Evolutionary conservation across 352 stramenopile genomes (phyloP), one percentile per base, ranked within the genome.

Genomic region (Pilasporangium apinafurcum): DNA sequence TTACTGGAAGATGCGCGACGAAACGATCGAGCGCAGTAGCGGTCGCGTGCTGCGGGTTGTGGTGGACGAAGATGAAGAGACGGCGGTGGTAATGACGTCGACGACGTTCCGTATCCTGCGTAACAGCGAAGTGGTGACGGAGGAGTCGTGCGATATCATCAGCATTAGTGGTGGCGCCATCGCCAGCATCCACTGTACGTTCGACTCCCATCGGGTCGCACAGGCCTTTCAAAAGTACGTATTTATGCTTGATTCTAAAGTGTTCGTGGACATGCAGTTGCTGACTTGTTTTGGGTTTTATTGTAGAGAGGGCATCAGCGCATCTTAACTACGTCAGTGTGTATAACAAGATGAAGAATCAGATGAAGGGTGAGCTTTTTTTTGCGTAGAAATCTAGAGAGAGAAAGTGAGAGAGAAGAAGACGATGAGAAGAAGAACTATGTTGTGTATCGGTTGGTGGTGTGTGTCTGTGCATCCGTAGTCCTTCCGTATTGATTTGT

Each of bases 1-100:
- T 51, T 93, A 90, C 51, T 93, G 76, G 76, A 91, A 91, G 68
- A 84, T 86, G 28, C 82, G 82, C 21, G 82, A 93, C 52, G 82
- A 93, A 58, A 93, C 82, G 21, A 53, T 90, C 27, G 82, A 93
- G 59, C 76, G 77, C 29, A 87, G 77, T 50, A 75, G 64, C n/a
- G 82, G 82, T 17, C 82, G 82, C 9, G 79, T 93, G 38, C 59
- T 93, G 18, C 82, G 82, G 37, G 71, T 93, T 34, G 64, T 93
- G 8, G 74, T 90, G 12, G 82, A 93, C 36, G 82, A 90, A 49
- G 79, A 91, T 51, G 82, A 93, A 40, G 75, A 83, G 47, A 93
- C 79, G 2, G 79, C 75, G n/a, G 82, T 92, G 30, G 82, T 93
- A 30, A 88, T 93, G 79, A 92, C 82, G 13, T 85, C 76, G n/a